These are phyloP conservation scores for Solanum corneliomulleri DNA, from an alignment of 257 asterid genomes.

Conservation along the genomic window DNA sequence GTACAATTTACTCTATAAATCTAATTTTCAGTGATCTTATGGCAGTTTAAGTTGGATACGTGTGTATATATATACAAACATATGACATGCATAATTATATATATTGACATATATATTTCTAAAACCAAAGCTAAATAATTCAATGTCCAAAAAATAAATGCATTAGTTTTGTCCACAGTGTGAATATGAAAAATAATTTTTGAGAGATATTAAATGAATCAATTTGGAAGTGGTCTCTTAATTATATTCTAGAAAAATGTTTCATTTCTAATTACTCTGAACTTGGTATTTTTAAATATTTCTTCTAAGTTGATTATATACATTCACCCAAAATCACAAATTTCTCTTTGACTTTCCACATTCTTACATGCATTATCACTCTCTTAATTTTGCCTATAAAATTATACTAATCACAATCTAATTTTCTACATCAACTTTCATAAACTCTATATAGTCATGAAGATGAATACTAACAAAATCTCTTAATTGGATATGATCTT, in stretches of 20 bases:
- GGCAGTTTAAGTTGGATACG: too few relatives aligned
- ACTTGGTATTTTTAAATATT: not conserved
- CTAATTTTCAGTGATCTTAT: too few relatives aligned
- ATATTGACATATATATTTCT: too few relatives aligned
- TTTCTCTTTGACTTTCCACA: not conserved
- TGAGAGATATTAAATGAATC: not conserved
- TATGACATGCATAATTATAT: too few relatives aligned
- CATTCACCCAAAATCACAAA: not conserved
- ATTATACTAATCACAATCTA: not conserved
- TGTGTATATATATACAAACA: too few relatives aligned
- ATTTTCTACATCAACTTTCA: not conserved
- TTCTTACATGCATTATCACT: not conserved
- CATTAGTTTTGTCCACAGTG: too few relatives aligned
- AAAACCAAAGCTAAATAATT: too few relatives aligned
- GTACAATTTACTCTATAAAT: too few relatives aligned
- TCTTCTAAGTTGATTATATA: not conserved
- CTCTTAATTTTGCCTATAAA: not conserved
- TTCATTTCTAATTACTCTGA: not conserved
- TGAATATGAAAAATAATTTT: too few relatives aligned
- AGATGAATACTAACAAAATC: slow-evolving; percentile 2
- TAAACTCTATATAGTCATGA: not conserved
- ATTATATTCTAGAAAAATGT: not conserved
- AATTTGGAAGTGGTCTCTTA: not conserved
- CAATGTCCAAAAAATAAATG: too few relatives aligned
- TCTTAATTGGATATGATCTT: slow-evolving; percentile 40